Conservation (phyloP, 306 rosid genomes). For the Prunus mongolica region DNA sequence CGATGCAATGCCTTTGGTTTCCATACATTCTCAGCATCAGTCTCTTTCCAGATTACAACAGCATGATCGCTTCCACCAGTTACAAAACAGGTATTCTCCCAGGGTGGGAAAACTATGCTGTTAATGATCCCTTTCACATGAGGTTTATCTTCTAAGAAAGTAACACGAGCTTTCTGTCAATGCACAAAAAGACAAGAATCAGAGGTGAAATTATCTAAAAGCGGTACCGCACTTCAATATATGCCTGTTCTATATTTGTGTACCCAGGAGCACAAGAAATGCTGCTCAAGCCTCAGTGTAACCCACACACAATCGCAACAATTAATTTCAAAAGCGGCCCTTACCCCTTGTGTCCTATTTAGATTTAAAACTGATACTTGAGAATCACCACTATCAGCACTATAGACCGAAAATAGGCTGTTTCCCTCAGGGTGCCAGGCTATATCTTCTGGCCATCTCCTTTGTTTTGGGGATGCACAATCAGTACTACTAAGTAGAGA, state of each 20-base stretch:
- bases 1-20: conserved; percentile 82
- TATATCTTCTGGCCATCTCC: conserved; percentile 96
- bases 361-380: conserved; percentile 71
- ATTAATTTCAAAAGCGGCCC: conserved; percentile 14
- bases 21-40: conserved; percentile 60
- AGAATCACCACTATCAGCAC: conserved; percentile 85
- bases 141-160: conserved; percentile 77
- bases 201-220: neutral
- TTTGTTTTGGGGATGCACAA: conserved; percentile 59
- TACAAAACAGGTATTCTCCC: conserved; percentile 68
- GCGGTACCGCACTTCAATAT: neutral
- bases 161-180: conserved; percentile 68
- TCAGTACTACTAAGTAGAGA: conserved; percentile 66
- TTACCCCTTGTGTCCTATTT: conserved; percentile 64
- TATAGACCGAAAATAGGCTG: conserved; percentile 67
- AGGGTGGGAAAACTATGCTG: conserved; percentile 74
- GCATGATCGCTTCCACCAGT: conserved; percentile 97
- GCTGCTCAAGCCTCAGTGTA: neutral
- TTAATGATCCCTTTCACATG: conserved; percentile 91
- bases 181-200: conserved; percentile 21
- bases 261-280: neutral
- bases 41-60: conserved; percentile 80
- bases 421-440: conserved; percentile 91
- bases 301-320: neutral
- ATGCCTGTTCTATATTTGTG: neutral